phyloP scores from a whole-genome alignment of 495 filamentous ascomycete species.

The Neurospora sublineolata region DNA sequence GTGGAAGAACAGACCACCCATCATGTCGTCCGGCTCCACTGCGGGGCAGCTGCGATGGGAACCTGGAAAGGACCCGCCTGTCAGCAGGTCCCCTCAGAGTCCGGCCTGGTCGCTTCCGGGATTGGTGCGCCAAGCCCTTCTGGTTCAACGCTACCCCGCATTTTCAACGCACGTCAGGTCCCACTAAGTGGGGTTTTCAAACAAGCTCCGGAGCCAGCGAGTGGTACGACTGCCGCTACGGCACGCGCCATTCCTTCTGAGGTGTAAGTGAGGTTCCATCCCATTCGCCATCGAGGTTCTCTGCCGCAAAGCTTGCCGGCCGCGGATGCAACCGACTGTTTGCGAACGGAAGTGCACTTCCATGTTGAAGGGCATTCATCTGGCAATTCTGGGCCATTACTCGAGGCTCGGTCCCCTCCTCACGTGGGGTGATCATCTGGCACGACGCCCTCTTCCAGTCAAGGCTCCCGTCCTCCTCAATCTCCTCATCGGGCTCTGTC shows the following conservation, averaged over 20 bases:
- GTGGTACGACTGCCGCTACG: background rate
- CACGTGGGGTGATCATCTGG: background rate
- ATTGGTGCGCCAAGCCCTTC: background rate
- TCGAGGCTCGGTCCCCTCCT: background rate
- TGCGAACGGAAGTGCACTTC: background rate
- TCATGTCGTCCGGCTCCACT: background rate
- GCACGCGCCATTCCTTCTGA: background rate
- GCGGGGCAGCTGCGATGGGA: background rate
- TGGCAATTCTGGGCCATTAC: background rate
- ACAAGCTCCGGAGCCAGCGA: background rate
- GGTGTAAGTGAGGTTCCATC: background rate
- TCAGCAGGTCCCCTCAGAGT: background rate
- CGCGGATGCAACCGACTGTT: background rate
- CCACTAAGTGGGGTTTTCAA: background rate
- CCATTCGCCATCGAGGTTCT: background rate
- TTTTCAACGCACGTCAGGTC: conserved; percentile 2
- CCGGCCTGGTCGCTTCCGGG: background rate
- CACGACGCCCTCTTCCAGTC: background rate
- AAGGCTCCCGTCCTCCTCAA: background rate
- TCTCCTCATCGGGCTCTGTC: background rate
- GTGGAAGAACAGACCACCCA: background rate
- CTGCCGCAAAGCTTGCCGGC: background rate
- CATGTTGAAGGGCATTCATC: background rate
- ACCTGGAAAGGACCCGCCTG: background rate
- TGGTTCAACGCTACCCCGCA: conserved; percentile 6